phyloP scores from a whole-genome alignment of 2,329 filamentous ascomycete species.

The Leptographium galeiforme region DNA sequence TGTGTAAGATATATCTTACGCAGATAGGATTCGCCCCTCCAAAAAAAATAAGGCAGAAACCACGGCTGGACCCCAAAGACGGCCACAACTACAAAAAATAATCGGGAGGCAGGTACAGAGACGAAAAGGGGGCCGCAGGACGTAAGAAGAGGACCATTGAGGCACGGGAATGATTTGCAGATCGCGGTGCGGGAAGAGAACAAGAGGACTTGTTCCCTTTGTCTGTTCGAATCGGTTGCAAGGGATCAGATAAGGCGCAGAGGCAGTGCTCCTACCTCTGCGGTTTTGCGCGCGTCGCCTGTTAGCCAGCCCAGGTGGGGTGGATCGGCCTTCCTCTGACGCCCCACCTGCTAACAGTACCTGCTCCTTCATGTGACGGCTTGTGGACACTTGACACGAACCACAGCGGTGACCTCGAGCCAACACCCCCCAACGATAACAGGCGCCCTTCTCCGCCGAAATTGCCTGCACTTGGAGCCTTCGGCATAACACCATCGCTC shows the following conservation, averaged over 20 bases:
- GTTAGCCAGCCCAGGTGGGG: not conserved
- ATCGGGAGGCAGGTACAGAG: slow-evolving; percentile 2
- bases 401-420: not conserved
- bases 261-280: not conserved
- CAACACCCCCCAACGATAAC: not conserved
- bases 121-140: not conserved
- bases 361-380: not conserved
- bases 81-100: not conserved
- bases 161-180: not conserved
- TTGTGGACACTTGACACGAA: not conserved
- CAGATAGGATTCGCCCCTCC: too few relatives aligned
- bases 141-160: slow-evolving; percentile 3
- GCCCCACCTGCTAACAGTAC: not conserved
- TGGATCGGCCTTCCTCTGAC: not conserved
- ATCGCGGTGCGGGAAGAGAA: not conserved
- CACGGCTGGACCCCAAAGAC: slow-evolving; percentile 4
- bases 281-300: not conserved
- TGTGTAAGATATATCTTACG: too few relatives aligned
- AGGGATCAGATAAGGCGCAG: not conserved
- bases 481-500: not conserved
- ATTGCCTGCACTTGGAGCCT: not conserved
- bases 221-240: not conserved
- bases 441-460: not conserved
- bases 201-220: not conserved
- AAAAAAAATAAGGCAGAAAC: not conserved